Evolutionary conservation across 2,329 filamentous ascomycete species (phyloP), one percentile per base, ranked within the genome.

Genomic region (Tolypocladium ovalisporum): DNA sequence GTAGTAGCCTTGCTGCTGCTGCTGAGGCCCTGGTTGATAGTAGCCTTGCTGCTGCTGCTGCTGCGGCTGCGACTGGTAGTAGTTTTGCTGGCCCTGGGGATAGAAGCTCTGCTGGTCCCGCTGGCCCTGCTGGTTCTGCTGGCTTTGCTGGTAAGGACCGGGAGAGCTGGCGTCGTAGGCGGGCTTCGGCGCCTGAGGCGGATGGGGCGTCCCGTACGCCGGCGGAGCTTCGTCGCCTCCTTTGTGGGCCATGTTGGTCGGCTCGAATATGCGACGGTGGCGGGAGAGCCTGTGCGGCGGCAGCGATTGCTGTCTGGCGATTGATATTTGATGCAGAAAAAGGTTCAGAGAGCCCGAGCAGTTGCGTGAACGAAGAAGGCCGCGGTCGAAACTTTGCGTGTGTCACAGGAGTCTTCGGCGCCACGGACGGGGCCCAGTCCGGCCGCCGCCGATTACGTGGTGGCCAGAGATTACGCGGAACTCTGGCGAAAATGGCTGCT

Each of bases 171-270:
- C 72, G 53, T 73, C 68, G 63, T 80, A 79, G 1, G 78, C 70
- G 17, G 73, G 70, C 61, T 76, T 75, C 37, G 78, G 70, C 52
- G 69, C 64, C 58, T 51, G 29, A 15, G 47, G 47, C n/a, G 47
- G 67, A 55, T 51, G 47, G 3, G 47, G 47, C 9, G 47, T 68
- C 60, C 69, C 70, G 67, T 81, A 80, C 29, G 47, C 47, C 49
- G 77, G 74, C 32, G 79, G 79, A 56, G 80, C 80, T 37, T 76
- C 70, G 56, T 80, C 76, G 68, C 71, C 64, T 66, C 71, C 64
- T 66, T 81, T 79, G 63, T 70, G 66, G 56, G 75, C 70, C 76
- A 79, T 79, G 40, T 35, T 62, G 61, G 32, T 58, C 39, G 27
- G 32, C 36, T 52, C 51, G 51, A 17, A 3, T 34, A 17, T 9